A percentile compares a stretch with the other conserved stretches of the same genome.
Evolutionary conservation across 352 stramenopile genomes (phyloP).

Genomic region (Globisporangium orthogonon): DNA sequence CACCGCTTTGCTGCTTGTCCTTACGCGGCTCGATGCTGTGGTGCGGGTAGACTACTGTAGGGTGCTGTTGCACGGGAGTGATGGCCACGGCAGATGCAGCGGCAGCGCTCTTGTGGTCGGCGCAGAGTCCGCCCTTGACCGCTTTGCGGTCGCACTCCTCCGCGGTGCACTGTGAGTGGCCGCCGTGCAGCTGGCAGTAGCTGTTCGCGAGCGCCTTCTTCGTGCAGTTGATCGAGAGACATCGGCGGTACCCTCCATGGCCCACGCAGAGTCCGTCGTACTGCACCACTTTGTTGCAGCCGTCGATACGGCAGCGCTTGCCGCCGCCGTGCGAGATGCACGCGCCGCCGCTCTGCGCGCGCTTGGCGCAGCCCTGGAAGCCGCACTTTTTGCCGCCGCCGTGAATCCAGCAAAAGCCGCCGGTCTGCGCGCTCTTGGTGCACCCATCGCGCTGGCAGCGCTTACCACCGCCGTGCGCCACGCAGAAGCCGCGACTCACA

Average conservation of each 20-base stretch:
- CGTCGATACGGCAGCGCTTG: constrained; percentile 22
- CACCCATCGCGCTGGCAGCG: constrained; percentile 27
- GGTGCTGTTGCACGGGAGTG: constrained; percentile 7
- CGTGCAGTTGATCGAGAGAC: constrained; percentile 25
- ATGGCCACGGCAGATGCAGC: background rate
- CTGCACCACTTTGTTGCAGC: constrained; percentile 38
- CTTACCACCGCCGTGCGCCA: constrained; percentile 42
- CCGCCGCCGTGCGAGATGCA: constrained; percentile 38
- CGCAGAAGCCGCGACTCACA: constrained; percentile 37
- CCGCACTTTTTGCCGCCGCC: constrained; percentile 41
- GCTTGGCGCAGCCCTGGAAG: constrained; percentile 30
- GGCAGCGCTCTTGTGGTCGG: constrained; percentile 14
- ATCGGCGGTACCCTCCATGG: constrained; percentile 36
- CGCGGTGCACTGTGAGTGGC: constrained; percentile 20
- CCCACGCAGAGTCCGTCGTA: constrained; percentile 37
- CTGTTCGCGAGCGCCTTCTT: constrained; percentile 33
- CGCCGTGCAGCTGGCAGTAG: constrained; percentile 28
- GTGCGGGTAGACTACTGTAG: background rate
- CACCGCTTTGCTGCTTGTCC: constrained; percentile 6
- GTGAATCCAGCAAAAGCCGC: constrained; percentile 38
- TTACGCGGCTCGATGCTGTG: constrained; percentile 10
- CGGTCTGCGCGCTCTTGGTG: constrained; percentile 33
- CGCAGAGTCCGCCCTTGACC: constrained; percentile 19
- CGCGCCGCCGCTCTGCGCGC: constrained; percentile 30
- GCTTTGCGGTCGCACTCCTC: constrained; percentile 20